Evolutionary conservation across 768 basidiomycete species (phyloP).

Genomic region (Rhodotorula paludigena): DNA sequence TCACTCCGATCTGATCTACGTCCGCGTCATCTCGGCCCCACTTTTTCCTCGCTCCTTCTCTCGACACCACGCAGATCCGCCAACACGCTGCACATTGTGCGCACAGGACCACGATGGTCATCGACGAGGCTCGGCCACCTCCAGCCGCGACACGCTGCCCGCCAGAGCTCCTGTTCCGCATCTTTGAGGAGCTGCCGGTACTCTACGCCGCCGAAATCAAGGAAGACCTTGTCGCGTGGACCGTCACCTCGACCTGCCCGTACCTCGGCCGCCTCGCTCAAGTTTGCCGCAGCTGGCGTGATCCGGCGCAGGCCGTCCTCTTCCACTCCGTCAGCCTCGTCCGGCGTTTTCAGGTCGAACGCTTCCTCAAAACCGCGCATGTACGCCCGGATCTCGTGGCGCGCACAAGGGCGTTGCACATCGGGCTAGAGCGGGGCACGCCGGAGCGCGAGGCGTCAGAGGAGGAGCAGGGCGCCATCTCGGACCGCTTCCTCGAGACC

Average conservation of each 20-base stretch:
- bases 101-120: no score
- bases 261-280: background rate
- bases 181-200: background rate
- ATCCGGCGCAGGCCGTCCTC: background rate
- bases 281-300: background rate
- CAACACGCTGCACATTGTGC: no score
- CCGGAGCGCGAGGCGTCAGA: background rate
- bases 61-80: no score
- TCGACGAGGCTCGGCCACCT: background rate
- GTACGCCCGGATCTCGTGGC: background rate
- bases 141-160: background rate
- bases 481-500: background rate
- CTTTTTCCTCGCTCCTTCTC: no score
- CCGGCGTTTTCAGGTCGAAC: background rate
- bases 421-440: background rate
- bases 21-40: no score
- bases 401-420: background rate
- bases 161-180: background rate
- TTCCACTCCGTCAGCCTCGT: background rate
- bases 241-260: conserved; percentile 5
- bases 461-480: background rate
- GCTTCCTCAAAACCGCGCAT: background rate
- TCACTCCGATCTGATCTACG: no score
- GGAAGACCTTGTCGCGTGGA: conserved; percentile 5
- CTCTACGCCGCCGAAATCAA: background rate